phyloP scores from a whole-genome alignment of 305 asterid species.

The Fraxinus xanthoxyloides region DNA sequence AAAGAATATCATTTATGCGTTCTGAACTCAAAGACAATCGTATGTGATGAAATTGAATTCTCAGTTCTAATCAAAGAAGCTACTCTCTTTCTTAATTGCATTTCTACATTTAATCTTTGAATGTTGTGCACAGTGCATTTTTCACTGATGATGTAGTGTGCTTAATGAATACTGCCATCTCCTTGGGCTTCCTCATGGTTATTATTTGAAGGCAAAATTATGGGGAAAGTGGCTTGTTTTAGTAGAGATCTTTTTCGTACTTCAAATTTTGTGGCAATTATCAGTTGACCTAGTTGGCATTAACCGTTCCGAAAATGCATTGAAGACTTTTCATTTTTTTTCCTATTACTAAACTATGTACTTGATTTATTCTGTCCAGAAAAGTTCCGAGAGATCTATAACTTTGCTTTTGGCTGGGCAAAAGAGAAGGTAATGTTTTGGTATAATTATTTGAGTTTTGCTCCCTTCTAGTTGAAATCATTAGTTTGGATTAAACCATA shows the following conservation, averaged over 20 bases:
- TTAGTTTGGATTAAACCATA: neutral
- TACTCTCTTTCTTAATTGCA: neutral
- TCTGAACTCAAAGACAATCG: slow-evolving; percentile 96
- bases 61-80: neutral
- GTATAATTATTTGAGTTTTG: slow-evolving; percentile 2
- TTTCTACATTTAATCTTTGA: neutral
- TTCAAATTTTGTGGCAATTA: neutral
- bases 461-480: slow-evolving; percentile 11
- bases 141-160: slow-evolving; percentile 8
- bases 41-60: slow-evolving; percentile 45
- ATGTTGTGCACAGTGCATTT: neutral
- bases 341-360: slow-evolving; percentile 16
- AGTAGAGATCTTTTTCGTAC: slow-evolving; percentile 3
- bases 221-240: neutral
- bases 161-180: slow-evolving; percentile 14
- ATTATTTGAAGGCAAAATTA: neutral
- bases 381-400: slow-evolving; percentile 84
- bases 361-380: slow-evolving; percentile 44
- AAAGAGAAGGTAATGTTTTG: slow-evolving; percentile 76
- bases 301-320: slow-evolving; percentile 6
- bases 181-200: neutral
- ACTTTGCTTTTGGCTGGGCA: slow-evolving; percentile 99
- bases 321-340: neutral
- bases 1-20: slow-evolving; percentile 85
- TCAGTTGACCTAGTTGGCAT: slow-evolving; percentile 1